Evolutionary conservation across 257 asterid genomes (phyloP).

Genomic region (Forsythia viridissima): DNA sequence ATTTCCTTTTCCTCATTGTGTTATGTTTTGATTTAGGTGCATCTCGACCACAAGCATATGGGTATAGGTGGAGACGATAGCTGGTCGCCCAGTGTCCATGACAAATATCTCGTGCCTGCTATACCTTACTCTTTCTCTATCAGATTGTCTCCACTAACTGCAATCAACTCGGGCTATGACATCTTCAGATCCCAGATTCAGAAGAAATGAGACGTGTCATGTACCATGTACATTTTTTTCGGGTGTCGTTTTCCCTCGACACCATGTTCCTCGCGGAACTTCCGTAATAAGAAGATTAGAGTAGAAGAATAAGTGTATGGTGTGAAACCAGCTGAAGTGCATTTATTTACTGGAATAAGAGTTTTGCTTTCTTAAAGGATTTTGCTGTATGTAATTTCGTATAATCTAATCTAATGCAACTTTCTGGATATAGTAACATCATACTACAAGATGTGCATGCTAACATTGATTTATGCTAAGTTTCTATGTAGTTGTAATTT

Average conservation of each 20-base stretch:
- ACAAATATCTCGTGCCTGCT: conserved; percentile 71
- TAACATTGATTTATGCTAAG: no score
- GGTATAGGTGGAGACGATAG: conserved; percentile 98
- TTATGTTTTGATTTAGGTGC: conserved; percentile 58
- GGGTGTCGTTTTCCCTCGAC: not conserved
- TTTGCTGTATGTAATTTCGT: not conserved
- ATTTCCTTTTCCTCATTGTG: conserved; percentile 6
- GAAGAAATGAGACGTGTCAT: conserved; percentile 9
- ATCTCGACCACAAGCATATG: conserved; percentile 95
- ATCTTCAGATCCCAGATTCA: conserved; percentile 57
- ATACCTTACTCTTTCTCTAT: conserved; percentile 70
- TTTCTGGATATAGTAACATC: not conserved
- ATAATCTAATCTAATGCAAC: not conserved
- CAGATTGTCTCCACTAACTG: conserved; percentile 62
- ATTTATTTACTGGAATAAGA: not conserved
- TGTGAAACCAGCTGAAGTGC: not conserved
- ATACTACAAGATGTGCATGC: no score
- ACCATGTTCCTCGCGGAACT: conserved; percentile 7
- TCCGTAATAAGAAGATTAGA: conserved; percentile 20
- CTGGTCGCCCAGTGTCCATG: conserved; percentile 94
- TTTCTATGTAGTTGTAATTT: no score
- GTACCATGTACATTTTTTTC: conserved; percentile 2
- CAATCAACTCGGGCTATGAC: conserved; percentile 48
- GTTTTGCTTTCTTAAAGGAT: not conserved
- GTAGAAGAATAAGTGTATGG: not conserved